A percentile compares a stretch with the other conserved stretches of the same genome.
These are phyloP conservation scores for Dipteronia dyeriana DNA, from an alignment of 345 rosid species.

Conservation along the genomic window DNA sequence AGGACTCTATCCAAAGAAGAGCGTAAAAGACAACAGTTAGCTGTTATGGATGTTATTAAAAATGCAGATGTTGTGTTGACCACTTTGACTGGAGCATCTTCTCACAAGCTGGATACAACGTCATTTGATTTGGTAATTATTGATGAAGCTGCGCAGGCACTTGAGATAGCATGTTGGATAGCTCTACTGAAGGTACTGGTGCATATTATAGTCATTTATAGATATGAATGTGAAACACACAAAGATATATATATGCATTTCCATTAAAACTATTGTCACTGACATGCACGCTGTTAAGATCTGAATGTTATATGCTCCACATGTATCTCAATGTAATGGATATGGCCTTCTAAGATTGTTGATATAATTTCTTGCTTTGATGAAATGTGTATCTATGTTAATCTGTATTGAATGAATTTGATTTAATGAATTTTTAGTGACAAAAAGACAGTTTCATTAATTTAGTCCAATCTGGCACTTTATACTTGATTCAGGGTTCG, in stretches of 20 bases:
- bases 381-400: not conserved
- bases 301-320: not conserved
- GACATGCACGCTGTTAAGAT: not conserved
- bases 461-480: not conserved
- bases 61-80: conserved; percentile 79
- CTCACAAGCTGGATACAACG: conserved; percentile 67
- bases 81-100: conserved; percentile 84
- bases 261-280: not conserved
- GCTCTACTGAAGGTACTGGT: conserved; percentile 73
- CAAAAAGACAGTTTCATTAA: not conserved
- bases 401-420: not conserved
- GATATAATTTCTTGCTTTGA: not conserved
- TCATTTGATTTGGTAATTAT: conserved; percentile 91
- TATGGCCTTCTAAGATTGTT: not conserved
- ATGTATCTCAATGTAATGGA: not conserved
- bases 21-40: conserved; percentile 94
- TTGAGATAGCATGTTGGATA: conserved; percentile 97
- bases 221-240: not conserved
- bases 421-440: not conserved
- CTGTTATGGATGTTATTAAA: conserved; percentile 86
- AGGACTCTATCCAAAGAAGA: conserved; percentile 84
- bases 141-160: conserved; percentile 99
- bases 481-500: conserved; percentile 57
- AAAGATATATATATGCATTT: not conserved
- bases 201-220: not conserved